A percentile compares a stretch with the other conserved stretches of the same genome.
Evolutionary conservation across 2,329 filamentous ascomycete genomes (phyloP).

Genomic region (Diaporthe helianthi): DNA sequence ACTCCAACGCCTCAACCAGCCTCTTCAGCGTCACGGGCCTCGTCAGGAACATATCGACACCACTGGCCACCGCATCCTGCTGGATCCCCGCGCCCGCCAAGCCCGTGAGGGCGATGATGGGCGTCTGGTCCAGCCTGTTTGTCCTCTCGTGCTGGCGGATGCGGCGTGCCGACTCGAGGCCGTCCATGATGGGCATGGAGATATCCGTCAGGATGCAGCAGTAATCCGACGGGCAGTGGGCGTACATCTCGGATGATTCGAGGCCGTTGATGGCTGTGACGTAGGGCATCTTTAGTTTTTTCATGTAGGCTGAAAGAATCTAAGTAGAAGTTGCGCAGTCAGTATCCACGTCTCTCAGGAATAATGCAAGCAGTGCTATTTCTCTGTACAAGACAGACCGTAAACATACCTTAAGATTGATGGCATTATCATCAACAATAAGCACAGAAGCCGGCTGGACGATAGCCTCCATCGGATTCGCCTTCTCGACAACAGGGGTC

Average conservation of each 20-base stretch:
- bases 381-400: no score
- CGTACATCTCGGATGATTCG: slow-evolving; percentile 44
- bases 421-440: slow-evolving; percentile 51
- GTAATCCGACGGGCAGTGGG: slow-evolving; percentile 37
- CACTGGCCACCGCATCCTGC: slow-evolving; percentile 59
- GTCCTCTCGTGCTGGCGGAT: slow-evolving; percentile 58
- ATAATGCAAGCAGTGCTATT: no score
- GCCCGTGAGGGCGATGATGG: slow-evolving; percentile 61
- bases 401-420: slow-evolving; percentile 44
- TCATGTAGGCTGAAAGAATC: slow-evolving; percentile 45
- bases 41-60: slow-evolving; percentile 61
- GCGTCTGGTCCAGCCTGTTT: slow-evolving; percentile 48
- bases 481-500: background rate
- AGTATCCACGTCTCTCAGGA: background rate
- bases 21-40: slow-evolving; percentile 57
- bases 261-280: slow-evolving; percentile 45
- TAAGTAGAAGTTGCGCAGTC: slow-evolving; percentile 13
- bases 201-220: slow-evolving; percentile 54
- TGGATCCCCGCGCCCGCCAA: slow-evolving; percentile 57
- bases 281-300: slow-evolving; percentile 43
- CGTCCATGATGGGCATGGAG: slow-evolving; percentile 65
- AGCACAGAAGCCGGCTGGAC: slow-evolving; percentile 38
- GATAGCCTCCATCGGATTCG: background rate
- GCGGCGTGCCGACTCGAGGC: slow-evolving; percentile 56
- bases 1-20: slow-evolving; percentile 28